Evolutionary conservation across 1,284 basidiomycete genomes (phyloP).

Genomic region (Sphaerobolus stellatus): DNA sequence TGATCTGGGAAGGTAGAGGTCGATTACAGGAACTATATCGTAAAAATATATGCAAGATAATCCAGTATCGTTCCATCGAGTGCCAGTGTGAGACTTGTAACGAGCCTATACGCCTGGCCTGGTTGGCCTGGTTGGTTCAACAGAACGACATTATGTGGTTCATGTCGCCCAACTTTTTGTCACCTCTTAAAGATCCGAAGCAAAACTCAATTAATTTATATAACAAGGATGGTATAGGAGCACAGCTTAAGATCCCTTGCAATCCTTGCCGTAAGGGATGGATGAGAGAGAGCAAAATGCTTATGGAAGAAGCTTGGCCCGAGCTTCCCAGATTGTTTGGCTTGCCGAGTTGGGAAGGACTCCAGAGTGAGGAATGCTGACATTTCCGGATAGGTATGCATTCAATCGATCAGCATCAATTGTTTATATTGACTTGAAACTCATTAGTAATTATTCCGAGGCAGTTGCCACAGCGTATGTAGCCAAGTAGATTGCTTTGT

Average conservation of each 20-base stretch:
- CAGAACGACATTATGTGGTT: background rate
- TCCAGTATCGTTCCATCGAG: background rate
- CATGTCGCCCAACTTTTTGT: background rate
- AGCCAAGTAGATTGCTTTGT: too few species aligned
- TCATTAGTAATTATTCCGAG: too few species aligned
- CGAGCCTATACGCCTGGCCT: background rate
- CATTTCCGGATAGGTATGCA: too few species aligned
- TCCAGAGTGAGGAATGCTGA: too few species aligned
- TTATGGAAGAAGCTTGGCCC: background rate
- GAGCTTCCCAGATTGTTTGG: background rate
- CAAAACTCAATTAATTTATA: too few species aligned
- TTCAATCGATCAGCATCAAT: too few species aligned
- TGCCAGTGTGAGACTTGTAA: background rate
- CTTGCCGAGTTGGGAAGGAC: background rate
- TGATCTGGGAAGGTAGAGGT: background rate
- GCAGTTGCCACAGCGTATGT: too few species aligned
- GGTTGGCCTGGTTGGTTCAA: background rate
- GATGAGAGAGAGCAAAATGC: background rate
- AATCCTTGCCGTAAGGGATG: background rate
- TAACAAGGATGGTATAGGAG: too few species aligned
- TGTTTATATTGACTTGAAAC: too few species aligned
- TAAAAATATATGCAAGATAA: background rate
- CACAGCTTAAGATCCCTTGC: too few species aligned
- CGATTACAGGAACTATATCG: background rate
- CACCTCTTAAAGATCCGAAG: background rate